Evolutionary conservation across 192 early-diverging fungal genomes (phyloP).

Genomic region (Endogone sp.): DNA sequence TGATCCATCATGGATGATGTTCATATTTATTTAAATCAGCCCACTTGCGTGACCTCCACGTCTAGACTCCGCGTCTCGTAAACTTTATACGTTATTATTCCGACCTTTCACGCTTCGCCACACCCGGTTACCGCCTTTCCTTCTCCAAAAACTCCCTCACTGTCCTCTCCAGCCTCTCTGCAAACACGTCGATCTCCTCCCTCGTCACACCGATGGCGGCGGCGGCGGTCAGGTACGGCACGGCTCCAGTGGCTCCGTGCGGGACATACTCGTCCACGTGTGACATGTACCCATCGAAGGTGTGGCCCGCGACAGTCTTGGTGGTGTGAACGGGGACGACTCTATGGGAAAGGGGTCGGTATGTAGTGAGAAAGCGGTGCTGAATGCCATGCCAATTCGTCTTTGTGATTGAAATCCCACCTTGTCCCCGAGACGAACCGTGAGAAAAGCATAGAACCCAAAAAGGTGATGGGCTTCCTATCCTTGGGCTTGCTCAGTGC

Average conservation of each 20-base stretch:
- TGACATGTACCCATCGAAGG: neutral
- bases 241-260: neutral
- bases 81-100: too few relatives aligned
- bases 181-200: neutral
- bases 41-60: too few relatives aligned
- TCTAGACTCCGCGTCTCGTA: too few relatives aligned
- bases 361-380: too few relatives aligned
- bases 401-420: neutral
- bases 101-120: too few relatives aligned
- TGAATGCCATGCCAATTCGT: neutral
- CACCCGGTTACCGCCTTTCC: too few relatives aligned
- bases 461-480: neutral
- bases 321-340: neutral
- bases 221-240: neutral
- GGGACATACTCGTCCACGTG: slow-evolving; percentile 1
- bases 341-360: neutral
- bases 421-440: neutral
- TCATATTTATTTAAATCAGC: too few relatives aligned
- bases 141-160: neutral
- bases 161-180: neutral
- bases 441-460: neutral
- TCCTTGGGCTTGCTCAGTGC: too few relatives aligned
- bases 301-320: neutral
- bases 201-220: neutral
- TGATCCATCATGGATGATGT: too few relatives aligned